Base-by-base conservation (phyloP, 2,329 filamentous ascomycete species). In the Colletotrichum magnum region DNA sequence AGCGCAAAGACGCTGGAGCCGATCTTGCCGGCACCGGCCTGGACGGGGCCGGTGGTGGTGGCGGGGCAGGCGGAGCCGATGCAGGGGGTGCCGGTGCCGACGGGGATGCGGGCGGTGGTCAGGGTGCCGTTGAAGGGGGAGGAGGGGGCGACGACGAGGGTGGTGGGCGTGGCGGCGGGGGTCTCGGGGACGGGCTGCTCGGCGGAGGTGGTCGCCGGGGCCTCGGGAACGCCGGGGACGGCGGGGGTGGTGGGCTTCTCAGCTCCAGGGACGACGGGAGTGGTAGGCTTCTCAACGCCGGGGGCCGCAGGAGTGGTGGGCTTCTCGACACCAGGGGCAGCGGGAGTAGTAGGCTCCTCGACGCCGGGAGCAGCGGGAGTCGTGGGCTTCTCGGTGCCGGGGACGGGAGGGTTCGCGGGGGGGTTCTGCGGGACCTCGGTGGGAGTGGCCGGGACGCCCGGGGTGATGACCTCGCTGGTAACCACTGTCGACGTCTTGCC, bases 241-340 rank as follows among this genome's bases (percentile, higher is more conserved):
- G 4, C 45, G 32, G 62, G 58, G 18, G 43, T 15, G 18, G 83
- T 81, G 73, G 79, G 74, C 74, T 81, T 72, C 73, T 81, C 75
- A 67, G 82, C 84, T 69, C 79, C 77, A 60, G 77, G 83, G 68
- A 86, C 75, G 65, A 82, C 80, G 74, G 82, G 41, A 2, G 41
- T 84, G 68, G 77, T 77, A 75, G 72, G 72, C 66, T 73, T 72
- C 9, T 63, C 68, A 21, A 69, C 71, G 51, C 76, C 77, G 24
- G 72, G 75, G 68, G 78, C 78, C 18, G 77, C 67, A 41, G 76
- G 80, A 43, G 79, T 72, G 61, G 78, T 80, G 60, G 73, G 53
- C 65, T 76, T 77, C 73, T 76, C 76, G 61, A 77, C 74, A 51
- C 76, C 63, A 28, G 77, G 72, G 6, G 75, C 74, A 68, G 73